Base-by-base conservation (phyloP, 164 flowering plant genomes). In the Stephania japonica region DNA sequence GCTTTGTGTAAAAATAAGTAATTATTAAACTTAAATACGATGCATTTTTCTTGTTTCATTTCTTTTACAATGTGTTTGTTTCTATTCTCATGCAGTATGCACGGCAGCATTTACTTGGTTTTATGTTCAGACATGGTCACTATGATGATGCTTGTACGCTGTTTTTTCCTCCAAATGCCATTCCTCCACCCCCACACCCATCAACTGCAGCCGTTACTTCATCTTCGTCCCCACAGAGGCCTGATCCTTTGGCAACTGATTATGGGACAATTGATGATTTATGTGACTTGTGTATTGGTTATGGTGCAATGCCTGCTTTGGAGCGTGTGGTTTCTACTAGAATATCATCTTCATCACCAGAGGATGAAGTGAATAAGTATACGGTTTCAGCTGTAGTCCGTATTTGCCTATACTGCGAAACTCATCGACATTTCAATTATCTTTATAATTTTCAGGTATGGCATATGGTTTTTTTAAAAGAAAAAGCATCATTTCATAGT, bases 261-360 rank as follows among this genome's bases (percentile, higher is more conserved):
- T 93, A 96, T 87, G 99, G 99, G 49, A 93, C 97, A 62, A 83
- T 96, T 78, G 99, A 96, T 81, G 91, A 88, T 81, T 80, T 96
- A 72, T 93, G 97, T 78, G 99, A 91, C 56, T 74, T 88, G 49
- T 93, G 98, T 73, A 73, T 96, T 75, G 91, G 91, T 67, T 91
- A 90, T 89, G 98, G 91, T 75, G 97, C 92, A 19, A 90, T 90
- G 90, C 70, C 88, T 78, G 84, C 86, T 72, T 78, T 96, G 78
- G 97, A 96, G 82, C 85, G 91, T 81, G 93, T 96, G n/a, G 76
- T 91, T 75, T 87, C 97, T 63, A 72, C 85, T 53, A 90, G 93
- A 87, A 79, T 86, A 72, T 77, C 85, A 74, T 82, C 89, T 78
- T 50, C 84, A 47, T 66, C 67, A 38, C 75, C 84, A 47, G 97